Evolutionary conservation across 2,329 filamentous ascomycete species (phyloP), one percentile per base, ranked within the genome.

Genomic region (Penicillium sp.): DNA sequence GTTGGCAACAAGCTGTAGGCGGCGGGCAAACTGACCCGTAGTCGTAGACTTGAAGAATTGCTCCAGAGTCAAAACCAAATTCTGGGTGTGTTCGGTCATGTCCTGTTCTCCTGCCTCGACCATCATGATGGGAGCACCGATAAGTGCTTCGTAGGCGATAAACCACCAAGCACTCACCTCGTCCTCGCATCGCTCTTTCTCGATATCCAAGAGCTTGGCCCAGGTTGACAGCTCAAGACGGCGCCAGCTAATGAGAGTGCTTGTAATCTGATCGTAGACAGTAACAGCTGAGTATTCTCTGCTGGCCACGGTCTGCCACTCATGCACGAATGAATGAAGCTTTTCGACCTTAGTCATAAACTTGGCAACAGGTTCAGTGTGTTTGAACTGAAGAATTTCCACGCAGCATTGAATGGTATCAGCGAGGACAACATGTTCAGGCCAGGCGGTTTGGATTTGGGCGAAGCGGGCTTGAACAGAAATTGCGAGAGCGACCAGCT

Each of bases 121-220:
- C 57, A 93, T 81, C 19, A 84, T 82, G 51, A 90, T 78, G 0
- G 92, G 88, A 10, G 87, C 88, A 3, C 86, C 88, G 63, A 99
- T 83, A 40, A 96, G 84, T 5, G 88, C 90, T 73, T 97, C 91
- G 67, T 97, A 99, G 1, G 93, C 91, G 57, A 97, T 83, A 66
- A 97, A 99, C 88, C 92, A 99, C 94, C 94, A 99, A 16, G 88
- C 88, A 65, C 86, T 87, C 2, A 93, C 91, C 67, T 91, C 88
- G 46, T 90, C 83, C 22, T 87, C 80, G 64, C 87, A 91, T 65
- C 88, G 91, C 50, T 84, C 81, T 36, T 86, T 82, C 72, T 99
- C 94, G 71, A 89, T 85, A 63, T 96, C 90, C 57, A 99, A 88
- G 3, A 99, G 75, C 40, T 88, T 89, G 35, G 89, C 87, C 94